Percentiles rank a stretch among this genome's conserved stretches.
phyloP scores from a whole-genome alignment of 2,329 filamentous ascomycete genomes.

The Byssothecium circinans region DNA sequence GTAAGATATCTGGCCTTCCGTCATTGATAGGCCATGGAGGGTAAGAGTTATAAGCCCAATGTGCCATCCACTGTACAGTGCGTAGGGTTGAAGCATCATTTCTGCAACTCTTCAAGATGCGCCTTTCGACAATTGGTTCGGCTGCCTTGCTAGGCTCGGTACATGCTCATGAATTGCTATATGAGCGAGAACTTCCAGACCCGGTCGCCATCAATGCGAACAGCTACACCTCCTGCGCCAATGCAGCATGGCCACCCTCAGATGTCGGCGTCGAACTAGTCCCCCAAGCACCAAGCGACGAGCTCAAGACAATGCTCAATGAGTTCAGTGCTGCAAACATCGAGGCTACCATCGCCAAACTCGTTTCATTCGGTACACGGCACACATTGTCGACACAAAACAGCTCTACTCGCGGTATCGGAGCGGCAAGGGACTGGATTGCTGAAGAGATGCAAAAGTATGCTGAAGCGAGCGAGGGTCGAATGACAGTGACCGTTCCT shows the following conservation, averaged over 20 bases:
- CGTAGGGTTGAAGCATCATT: background rate
- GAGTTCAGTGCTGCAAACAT: constrained; percentile 50
- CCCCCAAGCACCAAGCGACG: constrained; percentile 46
- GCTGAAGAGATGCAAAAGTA: constrained; percentile 53
- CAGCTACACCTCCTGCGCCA: constrained; percentile 37
- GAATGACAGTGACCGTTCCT: constrained; percentile 54
- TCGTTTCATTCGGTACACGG: constrained; percentile 60
- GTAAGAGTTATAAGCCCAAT: background rate
- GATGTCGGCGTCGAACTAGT: constrained; percentile 41
- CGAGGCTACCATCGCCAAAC: constrained; percentile 54
- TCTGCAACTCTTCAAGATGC: constrained; percentile 18
- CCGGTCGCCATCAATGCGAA: constrained; percentile 36
- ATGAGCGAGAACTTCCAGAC: constrained; percentile 29
- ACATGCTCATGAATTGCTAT: constrained; percentile 29
- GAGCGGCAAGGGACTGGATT: constrained; percentile 61
- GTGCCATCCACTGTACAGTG: background rate
- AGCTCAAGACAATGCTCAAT: constrained; percentile 44
- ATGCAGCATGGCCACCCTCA: constrained; percentile 47
- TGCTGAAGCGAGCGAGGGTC: constrained; percentile 53
- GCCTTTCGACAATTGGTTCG: constrained; percentile 12
- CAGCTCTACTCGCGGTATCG: constrained; percentile 55
- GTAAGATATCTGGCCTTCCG: constrained; percentile 1
- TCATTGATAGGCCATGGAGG: constrained; percentile 1
- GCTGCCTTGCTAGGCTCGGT: constrained; percentile 20
- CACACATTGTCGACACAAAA: constrained; percentile 60